Evolutionary conservation across 176 grass and related monocot genomes (phyloP).

Genomic region (Aegilops longissima): DNA sequence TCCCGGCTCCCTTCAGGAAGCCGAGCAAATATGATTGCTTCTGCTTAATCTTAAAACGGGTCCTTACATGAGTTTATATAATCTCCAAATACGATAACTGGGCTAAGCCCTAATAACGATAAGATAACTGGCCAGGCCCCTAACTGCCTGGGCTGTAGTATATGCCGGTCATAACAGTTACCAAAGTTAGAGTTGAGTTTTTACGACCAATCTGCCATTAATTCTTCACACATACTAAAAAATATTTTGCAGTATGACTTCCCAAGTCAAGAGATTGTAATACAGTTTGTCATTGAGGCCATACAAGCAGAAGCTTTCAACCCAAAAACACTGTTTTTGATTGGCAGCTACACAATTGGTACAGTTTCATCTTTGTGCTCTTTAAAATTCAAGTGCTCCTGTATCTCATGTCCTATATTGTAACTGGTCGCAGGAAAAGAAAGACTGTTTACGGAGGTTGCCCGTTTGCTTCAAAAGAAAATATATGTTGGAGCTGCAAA

Average conservation of each 20-base stretch:
- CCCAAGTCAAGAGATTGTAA: constrained; percentile 80
- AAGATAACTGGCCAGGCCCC: no score
- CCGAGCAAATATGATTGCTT: no score
- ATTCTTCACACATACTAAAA: neutral
- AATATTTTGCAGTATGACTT: constrained; percentile 83
- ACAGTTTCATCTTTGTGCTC: constrained; percentile 26
- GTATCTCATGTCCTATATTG: neutral
- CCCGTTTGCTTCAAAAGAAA: constrained; percentile 81
- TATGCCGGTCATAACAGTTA: neutral
- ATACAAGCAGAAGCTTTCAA: constrained; percentile 99
- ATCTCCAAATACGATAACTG: no score
- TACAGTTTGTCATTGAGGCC: constrained; percentile 94
- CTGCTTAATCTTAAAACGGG: no score
- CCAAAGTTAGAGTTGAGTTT: constrained; percentile 10
- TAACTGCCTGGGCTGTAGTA: no score
- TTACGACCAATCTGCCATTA: neutral
- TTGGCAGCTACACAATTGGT: constrained; percentile 98
- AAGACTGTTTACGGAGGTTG: constrained; percentile 81
- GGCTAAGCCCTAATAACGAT: no score
- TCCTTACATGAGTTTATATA: no score
- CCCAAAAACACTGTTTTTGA: constrained; percentile 88
- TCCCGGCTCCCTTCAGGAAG: no score
- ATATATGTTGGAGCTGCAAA: constrained; percentile 85
- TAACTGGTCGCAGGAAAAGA: constrained; percentile 71
- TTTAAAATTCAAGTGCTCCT: constrained; percentile 9